Conservation (phyloP, 371 early-diverging fungal genomes). For the Haplosporangium sp. region DNA sequence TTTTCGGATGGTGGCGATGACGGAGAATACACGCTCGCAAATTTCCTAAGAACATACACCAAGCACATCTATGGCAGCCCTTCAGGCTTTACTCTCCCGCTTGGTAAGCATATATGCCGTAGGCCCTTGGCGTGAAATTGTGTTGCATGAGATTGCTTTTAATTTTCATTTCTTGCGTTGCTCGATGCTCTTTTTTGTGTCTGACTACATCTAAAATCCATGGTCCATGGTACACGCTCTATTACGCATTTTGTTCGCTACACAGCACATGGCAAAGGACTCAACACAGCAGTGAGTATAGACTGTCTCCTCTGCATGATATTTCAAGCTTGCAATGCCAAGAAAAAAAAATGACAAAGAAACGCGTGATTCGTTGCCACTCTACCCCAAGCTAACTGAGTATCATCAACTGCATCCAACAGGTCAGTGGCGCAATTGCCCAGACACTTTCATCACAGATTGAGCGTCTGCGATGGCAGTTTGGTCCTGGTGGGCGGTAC, state of each 20-base stretch:
- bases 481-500: slow-evolving; percentile 30
- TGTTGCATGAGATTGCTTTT: too few relatives aligned
- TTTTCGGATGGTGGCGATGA: slow-evolving; percentile 72
- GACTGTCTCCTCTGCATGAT: neutral
- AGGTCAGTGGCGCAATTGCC: slow-evolving; percentile 51
- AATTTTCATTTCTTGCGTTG: too few relatives aligned
- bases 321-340: neutral
- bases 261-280: slow-evolving; percentile 62
- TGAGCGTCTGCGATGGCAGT: slow-evolving; percentile 28
- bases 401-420: too few relatives aligned
- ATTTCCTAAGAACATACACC: slow-evolving; percentile 64
- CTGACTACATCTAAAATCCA: neutral
- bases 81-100: slow-evolving; percentile 64
- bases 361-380: slow-evolving; percentile 24
- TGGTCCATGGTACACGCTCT: neutral
- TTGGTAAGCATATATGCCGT: slow-evolving; percentile 23
- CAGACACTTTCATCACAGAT: slow-evolving; percentile 37
- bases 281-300: slow-evolving; percentile 71
- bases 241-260: neutral
- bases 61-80: slow-evolving; percentile 60
- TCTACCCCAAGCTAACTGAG: neutral
- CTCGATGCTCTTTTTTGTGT: too few relatives aligned
- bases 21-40: slow-evolving; percentile 67
- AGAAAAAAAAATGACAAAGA: too few relatives aligned
- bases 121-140: neutral